Evolutionary conservation across 352 stramenopile genomes (phyloP).

Genomic region (Phytopythium aichiense): DNA sequence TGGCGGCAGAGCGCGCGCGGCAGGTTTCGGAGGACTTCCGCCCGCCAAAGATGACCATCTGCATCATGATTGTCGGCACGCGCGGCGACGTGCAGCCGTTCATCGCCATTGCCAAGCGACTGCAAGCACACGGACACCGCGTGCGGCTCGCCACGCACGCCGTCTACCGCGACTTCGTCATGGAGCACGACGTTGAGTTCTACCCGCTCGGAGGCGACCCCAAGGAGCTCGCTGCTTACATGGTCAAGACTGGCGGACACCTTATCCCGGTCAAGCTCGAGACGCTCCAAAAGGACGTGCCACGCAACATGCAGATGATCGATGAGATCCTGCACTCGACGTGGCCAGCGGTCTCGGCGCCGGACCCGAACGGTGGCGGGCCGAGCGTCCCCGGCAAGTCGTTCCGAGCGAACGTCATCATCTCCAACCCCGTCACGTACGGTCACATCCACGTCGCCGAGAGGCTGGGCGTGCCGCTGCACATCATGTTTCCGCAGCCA

Average conservation of each 20-base stretch:
- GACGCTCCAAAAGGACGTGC: conserved; percentile 61
- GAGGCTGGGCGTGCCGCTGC: conserved; percentile 86
- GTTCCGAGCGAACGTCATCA: conserved; percentile 90
- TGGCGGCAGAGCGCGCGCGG: not conserved
- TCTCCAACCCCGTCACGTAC: conserved; percentile 92
- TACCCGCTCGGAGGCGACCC: conserved; percentile 73
- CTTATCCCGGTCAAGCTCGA: conserved; percentile 68
- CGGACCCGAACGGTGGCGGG: conserved; percentile 71
- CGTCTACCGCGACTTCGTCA: conserved; percentile 85
- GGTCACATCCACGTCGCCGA: conserved; percentile 93
- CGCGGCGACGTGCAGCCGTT: conserved; percentile 87
- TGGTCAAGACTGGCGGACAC: conserved; percentile 86
- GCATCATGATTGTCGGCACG: conserved; percentile 91
- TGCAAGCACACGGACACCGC: conserved; percentile 84
- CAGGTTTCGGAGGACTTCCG: not conserved
- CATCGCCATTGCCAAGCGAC: conserved; percentile 76
- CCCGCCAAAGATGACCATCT: conserved; percentile 45
- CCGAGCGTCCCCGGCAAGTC: conserved; percentile 33
- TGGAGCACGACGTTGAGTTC: conserved; percentile 67
- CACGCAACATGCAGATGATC: conserved; percentile 88
- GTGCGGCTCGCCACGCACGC: conserved; percentile 90
- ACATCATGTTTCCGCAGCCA: conserved; percentile 94
- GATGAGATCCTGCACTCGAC: conserved; percentile 85
- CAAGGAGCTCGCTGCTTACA: conserved; percentile 86
- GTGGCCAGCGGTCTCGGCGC: conserved; percentile 82